Evolutionary conservation across 2,329 filamentous ascomycete species (phyloP), one percentile per base, ranked within the genome.

Genomic region (Trichoderma harzianum): DNA sequence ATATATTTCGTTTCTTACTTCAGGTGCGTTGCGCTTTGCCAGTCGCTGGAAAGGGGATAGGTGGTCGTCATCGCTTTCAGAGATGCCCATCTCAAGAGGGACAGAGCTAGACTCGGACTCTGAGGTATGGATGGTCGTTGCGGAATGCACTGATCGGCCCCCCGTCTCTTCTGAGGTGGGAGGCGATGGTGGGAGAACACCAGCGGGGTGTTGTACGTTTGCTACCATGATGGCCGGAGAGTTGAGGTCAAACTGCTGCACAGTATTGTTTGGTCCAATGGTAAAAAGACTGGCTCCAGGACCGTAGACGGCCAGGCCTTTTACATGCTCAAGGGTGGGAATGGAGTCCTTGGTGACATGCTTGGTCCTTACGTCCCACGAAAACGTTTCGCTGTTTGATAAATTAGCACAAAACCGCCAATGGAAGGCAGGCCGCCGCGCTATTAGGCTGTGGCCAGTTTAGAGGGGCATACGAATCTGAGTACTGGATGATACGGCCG

Each of bases 321-420:
- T 89, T 72, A 98, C 89, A 75, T 92, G 90, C 47, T 96, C 91
- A 7, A 95, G 86, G 1, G 94, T 98, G 7, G 95, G 94, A 71
- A 98, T 93, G 72, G 89, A 88, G 78, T 98, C 95, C 81, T 91
- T 97, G 3, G 94, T 95, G 76, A 99, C 94, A 78, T 97, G 92
- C 80, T 98, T 98, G n/a, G 96, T 99, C 74, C 95, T 89, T 58
- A 99, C 96, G 85, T 99, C 96, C 95, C 96, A 99, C 72, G 94
- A 92, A 77, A 93, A 91, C 47, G 95, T 97, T 86, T 97, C 93
- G 70, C 95, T 94, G 79, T 77, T 74, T 43, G 62, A 60, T 73
- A 73, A 77, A 78, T 82, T 78, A 81, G 80, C 57, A 62, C 39
- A 36, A 69, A 72, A 76, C 72, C 8, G 26, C 63, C 47, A 72